Conservation (phyloP, 202 grass and related monocot species). For the Carex arenaria region DNA sequence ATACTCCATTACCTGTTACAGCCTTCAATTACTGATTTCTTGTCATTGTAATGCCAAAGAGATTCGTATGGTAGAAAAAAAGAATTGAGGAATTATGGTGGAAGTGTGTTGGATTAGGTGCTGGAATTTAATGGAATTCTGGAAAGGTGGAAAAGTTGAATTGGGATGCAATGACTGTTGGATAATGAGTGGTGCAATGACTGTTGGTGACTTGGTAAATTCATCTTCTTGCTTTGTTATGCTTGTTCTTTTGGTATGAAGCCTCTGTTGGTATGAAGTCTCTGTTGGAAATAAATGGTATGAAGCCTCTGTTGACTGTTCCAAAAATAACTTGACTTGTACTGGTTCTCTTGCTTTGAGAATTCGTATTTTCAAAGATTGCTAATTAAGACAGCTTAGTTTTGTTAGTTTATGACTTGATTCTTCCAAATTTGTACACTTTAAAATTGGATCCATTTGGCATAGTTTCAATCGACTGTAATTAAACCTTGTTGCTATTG, state of each 20-base stretch:
- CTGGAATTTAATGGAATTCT: not conserved
- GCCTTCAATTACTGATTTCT: not conserved
- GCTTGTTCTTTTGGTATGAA: not conserved
- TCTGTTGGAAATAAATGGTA: too few species aligned
- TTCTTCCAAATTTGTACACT: too few species aligned
- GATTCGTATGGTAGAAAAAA: not conserved
- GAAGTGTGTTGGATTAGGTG: not conserved
- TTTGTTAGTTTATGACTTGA: too few species aligned
- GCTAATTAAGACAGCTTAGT: too few species aligned
- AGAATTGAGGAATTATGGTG: not conserved
- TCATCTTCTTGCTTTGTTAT: slow-evolving; percentile 9
- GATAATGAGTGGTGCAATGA: slow-evolving; percentile 94
- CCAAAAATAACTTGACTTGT: too few species aligned
- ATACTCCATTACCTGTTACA: slow-evolving; percentile 10
- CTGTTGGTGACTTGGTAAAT: slow-evolving; percentile 96
- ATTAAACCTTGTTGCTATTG: too few species aligned
- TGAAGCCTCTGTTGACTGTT: too few species aligned
- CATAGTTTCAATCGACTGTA: too few species aligned
- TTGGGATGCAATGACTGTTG: slow-evolving; percentile 41
- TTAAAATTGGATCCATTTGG: too few species aligned
- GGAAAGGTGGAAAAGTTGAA: not conserved
- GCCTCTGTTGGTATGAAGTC: too few species aligned
- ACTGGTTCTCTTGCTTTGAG: too few species aligned
- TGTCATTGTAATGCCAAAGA: slow-evolving; percentile 17
- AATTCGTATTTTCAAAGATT: too few species aligned